Evolutionary conservation across 2,329 filamentous ascomycete genomes (phyloP).

Genomic region (Clarireedia monteithiana): DNA sequence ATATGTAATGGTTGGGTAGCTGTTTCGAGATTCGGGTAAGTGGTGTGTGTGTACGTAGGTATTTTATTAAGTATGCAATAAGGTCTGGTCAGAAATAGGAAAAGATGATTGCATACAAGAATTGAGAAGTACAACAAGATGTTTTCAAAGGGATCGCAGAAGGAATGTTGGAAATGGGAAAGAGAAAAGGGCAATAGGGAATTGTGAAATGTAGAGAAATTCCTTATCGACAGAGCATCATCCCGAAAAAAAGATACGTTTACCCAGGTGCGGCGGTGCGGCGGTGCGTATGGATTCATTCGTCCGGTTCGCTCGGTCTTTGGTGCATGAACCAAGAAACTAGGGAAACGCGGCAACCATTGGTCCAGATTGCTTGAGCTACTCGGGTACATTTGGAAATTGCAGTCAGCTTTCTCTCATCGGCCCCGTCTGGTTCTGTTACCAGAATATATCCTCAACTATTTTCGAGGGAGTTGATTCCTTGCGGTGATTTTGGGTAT

Average conservation of each 20-base stretch:
- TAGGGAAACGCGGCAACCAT: not conserved
- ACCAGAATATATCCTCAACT: not conserved
- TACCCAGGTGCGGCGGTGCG: not conserved
- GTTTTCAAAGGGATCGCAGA: not conserved
- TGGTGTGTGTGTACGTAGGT: not conserved
- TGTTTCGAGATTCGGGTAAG: not conserved
- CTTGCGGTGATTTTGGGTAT: too few relatives aligned
- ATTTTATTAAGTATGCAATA: not conserved
- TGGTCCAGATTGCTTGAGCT: not conserved
- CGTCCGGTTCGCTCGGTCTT: too few relatives aligned
- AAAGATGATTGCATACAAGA: not conserved
- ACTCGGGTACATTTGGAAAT: not conserved
- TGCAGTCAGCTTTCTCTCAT: not conserved
- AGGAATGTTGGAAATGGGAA: not conserved
- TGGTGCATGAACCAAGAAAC: too few relatives aligned
- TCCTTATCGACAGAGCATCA: not conserved
- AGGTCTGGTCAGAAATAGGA: not conserved
- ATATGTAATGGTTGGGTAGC: not conserved
- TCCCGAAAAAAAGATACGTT: not conserved
- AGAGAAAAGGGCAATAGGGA: not conserved
- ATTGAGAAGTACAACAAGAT: not conserved
- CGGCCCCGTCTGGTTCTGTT: not conserved
- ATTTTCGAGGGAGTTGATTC: too few relatives aligned
- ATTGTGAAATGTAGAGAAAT: not conserved
- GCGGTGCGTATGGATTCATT: not conserved